phyloP scores from a whole-genome alignment of 2,329 filamentous ascomycete genomes.

The Alternaria panax region DNA sequence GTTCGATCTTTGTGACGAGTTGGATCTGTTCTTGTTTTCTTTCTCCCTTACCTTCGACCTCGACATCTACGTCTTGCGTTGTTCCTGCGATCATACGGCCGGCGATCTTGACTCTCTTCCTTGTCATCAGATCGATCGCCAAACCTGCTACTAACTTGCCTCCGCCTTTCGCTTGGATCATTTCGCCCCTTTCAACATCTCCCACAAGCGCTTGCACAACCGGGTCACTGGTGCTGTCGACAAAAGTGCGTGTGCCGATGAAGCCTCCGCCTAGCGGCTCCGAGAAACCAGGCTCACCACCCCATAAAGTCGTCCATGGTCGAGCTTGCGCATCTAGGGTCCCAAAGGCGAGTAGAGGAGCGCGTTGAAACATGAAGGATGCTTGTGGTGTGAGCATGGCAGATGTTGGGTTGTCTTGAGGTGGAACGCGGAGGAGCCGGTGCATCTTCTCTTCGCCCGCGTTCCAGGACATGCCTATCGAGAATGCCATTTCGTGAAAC shows the following conservation, averaged over 20 bases:
- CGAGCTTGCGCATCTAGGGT: constrained; percentile 69
- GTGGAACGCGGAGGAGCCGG: constrained; percentile 65
- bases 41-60: constrained; percentile 27
- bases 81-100: constrained; percentile 73
- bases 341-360: constrained; percentile 76
- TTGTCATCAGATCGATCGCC: constrained; percentile 68
- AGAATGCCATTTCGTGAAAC: constrained; percentile 51
- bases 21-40: constrained; percentile 55
- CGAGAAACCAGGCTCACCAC: constrained; percentile 74
- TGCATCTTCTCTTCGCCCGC: constrained; percentile 73
- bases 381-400: constrained; percentile 69
- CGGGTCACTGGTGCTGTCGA: constrained; percentile 71
- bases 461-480: constrained; percentile 63
- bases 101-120: constrained; percentile 76
- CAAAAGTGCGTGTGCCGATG: constrained; percentile 68
- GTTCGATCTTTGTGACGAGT: constrained; percentile 72
- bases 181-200: constrained; percentile 53
- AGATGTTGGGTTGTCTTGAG: constrained; percentile 70
- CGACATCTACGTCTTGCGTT: constrained; percentile 50
- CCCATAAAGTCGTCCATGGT: constrained; percentile 82
- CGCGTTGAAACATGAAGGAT: constrained; percentile 65
- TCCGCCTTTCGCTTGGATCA: constrained; percentile 40
- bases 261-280: constrained; percentile 67
- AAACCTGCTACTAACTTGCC: constrained; percentile 67
- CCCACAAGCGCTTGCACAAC: constrained; percentile 70